phyloP scores from a whole-genome alignment of 495 filamentous ascomycete species.

The Pyrenula aspistea region DNA sequence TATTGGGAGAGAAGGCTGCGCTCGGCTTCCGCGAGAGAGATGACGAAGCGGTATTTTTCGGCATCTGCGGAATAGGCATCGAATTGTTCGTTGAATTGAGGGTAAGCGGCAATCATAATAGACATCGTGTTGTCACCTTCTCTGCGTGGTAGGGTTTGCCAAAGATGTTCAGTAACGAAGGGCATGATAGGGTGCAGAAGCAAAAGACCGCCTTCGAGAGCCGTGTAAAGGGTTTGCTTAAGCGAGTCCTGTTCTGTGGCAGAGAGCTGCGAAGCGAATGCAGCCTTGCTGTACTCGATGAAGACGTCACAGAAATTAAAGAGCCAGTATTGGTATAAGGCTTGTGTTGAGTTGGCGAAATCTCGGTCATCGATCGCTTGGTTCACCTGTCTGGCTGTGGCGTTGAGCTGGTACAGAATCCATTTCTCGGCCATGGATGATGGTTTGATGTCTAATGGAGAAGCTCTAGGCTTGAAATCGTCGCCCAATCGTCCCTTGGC shows the following conservation, averaged over 20 bases:
- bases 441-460: slow-evolving; percentile 43
- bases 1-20: slow-evolving; percentile 45
- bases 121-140: slow-evolving; percentile 48
- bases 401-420: slow-evolving; percentile 74
- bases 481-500: slow-evolving; percentile 65
- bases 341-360: slow-evolving; percentile 52
- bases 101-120: slow-evolving; percentile 58
- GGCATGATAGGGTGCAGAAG: slow-evolving; percentile 73
- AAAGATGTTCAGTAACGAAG: slow-evolving; percentile 66
- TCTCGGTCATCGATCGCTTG: slow-evolving; percentile 55
- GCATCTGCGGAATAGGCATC: slow-evolving; percentile 42
- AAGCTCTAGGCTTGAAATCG: slow-evolving; percentile 54
- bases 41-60: slow-evolving; percentile 53
- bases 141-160: slow-evolving; percentile 63
- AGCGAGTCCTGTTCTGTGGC: slow-evolving; percentile 46
- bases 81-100: slow-evolving; percentile 39
- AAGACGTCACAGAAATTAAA: slow-evolving; percentile 54
- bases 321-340: slow-evolving; percentile 60
- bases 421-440: slow-evolving; percentile 69
- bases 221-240: slow-evolving; percentile 53
- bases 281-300: slow-evolving; percentile 68
- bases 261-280: slow-evolving; percentile 48
- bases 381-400: slow-evolving; percentile 62
- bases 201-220: slow-evolving; percentile 53
- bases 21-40: slow-evolving; percentile 38